A percentile compares a stretch with the other conserved stretches of the same genome.
Conservation (phyloP, 805 yeast genomes). For the Kuraishia ogatae region DNA sequence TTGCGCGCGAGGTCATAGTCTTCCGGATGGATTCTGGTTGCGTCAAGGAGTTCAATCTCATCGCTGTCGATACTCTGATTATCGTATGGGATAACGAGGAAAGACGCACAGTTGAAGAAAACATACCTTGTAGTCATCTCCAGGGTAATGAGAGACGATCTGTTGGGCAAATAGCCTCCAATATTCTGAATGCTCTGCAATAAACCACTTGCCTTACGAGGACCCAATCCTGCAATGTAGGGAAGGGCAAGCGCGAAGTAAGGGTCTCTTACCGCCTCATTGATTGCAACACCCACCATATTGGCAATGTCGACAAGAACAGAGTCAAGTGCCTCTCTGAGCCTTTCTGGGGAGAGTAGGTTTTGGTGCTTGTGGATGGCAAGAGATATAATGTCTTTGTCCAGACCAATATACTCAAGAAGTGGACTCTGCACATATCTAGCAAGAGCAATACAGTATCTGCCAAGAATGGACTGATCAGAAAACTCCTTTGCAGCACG, state of each 20-base stretch:
- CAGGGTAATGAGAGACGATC: constrained; percentile 80
- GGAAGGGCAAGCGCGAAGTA: constrained; percentile 66
- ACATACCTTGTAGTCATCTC: constrained; percentile 72
- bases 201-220: constrained; percentile 86
- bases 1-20: constrained; percentile 93
- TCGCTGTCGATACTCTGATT: constrained; percentile 49
- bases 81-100: constrained; percentile 68
- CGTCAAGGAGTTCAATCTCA: constrained; percentile 79
- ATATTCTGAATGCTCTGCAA: constrained; percentile 66
- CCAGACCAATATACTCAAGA: constrained; percentile 76
- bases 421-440: constrained; percentile 92
- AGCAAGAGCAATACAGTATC: constrained; percentile 84
- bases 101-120: constrained; percentile 88
- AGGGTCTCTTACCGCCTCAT: constrained; percentile 73
- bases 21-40: constrained; percentile 96
- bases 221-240: constrained; percentile 88
- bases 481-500: constrained; percentile 74
- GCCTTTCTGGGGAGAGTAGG: constrained; percentile 52
- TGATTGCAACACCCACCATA: constrained; percentile 88
- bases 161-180: constrained; percentile 53
- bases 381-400: constrained; percentile 63
- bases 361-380: constrained; percentile 63
- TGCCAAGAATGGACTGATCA: constrained; percentile 70
- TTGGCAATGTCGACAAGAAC: constrained; percentile 86
- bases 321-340: constrained; percentile 62